Percentiles rank a stretch among this genome's conserved stretches.
Evolutionary conservation across 2,329 filamentous ascomycete species (phyloP).

Genomic region (Neopestalotiopsis sp.): DNA sequence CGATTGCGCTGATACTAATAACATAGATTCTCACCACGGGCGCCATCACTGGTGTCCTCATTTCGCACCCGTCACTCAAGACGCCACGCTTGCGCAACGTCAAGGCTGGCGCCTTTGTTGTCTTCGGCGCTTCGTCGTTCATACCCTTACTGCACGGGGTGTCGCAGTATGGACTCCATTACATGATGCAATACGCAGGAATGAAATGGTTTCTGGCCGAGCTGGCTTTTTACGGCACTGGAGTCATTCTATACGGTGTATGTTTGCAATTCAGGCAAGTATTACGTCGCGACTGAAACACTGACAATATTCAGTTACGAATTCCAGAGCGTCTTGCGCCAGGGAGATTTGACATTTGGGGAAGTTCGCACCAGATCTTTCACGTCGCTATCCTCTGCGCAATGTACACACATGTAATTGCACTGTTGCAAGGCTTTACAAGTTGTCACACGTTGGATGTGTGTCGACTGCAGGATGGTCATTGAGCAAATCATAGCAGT

Average conservation of each 20-base stretch:
- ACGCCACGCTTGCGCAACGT: conserved; percentile 68
- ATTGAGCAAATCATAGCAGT: no score
- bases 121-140: conserved; percentile 68
- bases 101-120: conserved; percentile 70
- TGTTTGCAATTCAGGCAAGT: not conserved
- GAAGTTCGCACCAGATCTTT: conserved; percentile 8
- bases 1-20: conserved; percentile 31
- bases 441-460: conserved; percentile 5
- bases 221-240: conserved; percentile 24
- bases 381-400: not conserved
- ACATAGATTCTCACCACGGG: conserved; percentile 57
- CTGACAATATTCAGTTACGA: not conserved
- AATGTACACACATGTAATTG: conserved; percentile 11
- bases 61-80: conserved; percentile 63
- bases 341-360: not conserved
- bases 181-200: conserved; percentile 26
- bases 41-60: conserved; percentile 59
- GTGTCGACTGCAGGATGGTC: not conserved
- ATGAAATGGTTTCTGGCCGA: conserved; percentile 28
- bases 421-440: conserved; percentile 3
- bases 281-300: not conserved
- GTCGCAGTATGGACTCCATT: conserved; percentile 43
- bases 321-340: conserved; percentile 9
- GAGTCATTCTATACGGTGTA: conserved; percentile 18
- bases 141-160: conserved; percentile 68